Evolutionary conservation across 2,329 filamentous ascomycete species (phyloP).

Genomic region (Tolypocladium endophyticum): DNA sequence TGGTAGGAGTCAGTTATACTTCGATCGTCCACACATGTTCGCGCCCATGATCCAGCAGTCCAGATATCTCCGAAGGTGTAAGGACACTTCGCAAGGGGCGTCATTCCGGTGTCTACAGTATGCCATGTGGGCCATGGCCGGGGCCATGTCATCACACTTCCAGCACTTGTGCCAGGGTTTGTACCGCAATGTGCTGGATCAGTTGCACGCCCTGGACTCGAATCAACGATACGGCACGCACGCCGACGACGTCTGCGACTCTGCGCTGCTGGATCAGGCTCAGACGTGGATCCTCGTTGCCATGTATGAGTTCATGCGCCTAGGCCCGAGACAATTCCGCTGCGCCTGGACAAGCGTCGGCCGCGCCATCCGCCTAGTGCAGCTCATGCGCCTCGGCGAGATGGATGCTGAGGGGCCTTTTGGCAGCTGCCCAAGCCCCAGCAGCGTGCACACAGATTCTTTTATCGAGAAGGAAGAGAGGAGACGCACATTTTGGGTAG

Average conservation of each 20-base stretch:
- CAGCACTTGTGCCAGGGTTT: not conserved
- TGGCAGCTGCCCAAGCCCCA: not conserved
- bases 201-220: not conserved
- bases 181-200: not conserved
- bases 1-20: not conserved
- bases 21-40: not conserved
- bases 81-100: not conserved
- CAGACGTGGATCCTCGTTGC: not conserved
- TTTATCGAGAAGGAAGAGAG: not conserved
- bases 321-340: not conserved
- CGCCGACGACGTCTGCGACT: not conserved
- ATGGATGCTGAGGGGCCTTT: not conserved
- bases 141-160: not conserved
- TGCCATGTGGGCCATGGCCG: not conserved
- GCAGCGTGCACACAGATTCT: not conserved
- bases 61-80: not conserved
- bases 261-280: not conserved
- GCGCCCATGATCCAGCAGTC: not conserved
- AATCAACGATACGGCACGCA: not conserved
- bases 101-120: not conserved
- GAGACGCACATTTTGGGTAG: not conserved
- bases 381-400: not conserved
- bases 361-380: not conserved
- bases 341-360: not conserved
- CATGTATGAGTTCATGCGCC: not conserved